phyloP scores from a whole-genome alignment of 2,329 filamentous ascomycete species.

The Trichoderma hamatum region DNA sequence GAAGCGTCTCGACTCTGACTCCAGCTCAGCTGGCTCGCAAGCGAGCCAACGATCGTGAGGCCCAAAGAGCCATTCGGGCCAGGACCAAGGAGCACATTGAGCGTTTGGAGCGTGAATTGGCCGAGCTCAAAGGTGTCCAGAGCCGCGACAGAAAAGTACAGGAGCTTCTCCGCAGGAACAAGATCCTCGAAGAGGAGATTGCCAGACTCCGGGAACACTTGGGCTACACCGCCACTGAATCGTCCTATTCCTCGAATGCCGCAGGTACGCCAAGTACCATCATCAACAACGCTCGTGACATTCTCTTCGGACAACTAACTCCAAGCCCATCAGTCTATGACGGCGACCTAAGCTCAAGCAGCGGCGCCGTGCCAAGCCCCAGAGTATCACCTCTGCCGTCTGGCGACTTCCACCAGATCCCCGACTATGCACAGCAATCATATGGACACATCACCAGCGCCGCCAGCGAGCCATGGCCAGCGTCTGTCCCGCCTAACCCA shows the following conservation, averaged over 20 bases:
- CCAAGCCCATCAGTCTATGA: slow-evolving; percentile 44
- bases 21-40: slow-evolving; percentile 88
- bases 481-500: slow-evolving; percentile 45
- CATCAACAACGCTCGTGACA: slow-evolving; percentile 25
- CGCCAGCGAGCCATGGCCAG: slow-evolving; percentile 52
- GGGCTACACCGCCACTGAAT: slow-evolving; percentile 47
- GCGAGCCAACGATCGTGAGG: slow-evolving; percentile 87
- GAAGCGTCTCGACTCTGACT: slow-evolving; percentile 84
- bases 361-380: slow-evolving; percentile 48
- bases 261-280: slow-evolving; percentile 42
- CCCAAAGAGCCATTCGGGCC: slow-evolving; percentile 83
- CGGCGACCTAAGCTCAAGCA: slow-evolving; percentile 45
- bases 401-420: slow-evolving; percentile 48
- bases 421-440: slow-evolving; percentile 46
- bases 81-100: slow-evolving; percentile 88
- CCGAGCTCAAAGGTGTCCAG: slow-evolving; percentile 63
- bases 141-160: slow-evolving; percentile 55
- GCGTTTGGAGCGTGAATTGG: slow-evolving; percentile 71
- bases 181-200: slow-evolving; percentile 58
- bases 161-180: slow-evolving; percentile 55
- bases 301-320: slow-evolving; percentile 30
- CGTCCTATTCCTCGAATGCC: slow-evolving; percentile 43
- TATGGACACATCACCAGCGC: slow-evolving; percentile 46
- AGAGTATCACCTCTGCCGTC: slow-evolving; percentile 51
- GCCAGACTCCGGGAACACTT: slow-evolving; percentile 49